A percentile compares a stretch with the other conserved stretches of the same genome.
Conservation (phyloP, 805 yeast genomes). For the Kluyveromyces wickerhamii region DNA sequence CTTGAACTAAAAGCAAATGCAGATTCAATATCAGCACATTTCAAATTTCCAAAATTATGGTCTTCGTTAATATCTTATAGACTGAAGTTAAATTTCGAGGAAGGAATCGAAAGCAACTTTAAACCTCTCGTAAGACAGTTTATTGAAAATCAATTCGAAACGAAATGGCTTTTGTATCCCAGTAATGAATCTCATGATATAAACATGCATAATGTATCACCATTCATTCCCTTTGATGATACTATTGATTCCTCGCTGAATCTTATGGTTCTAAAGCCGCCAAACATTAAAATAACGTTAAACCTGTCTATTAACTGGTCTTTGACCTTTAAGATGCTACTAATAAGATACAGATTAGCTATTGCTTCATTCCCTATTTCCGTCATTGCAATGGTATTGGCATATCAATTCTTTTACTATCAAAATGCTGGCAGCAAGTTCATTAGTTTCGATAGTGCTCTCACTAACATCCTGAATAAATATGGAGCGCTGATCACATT, state of each 20-base stretch:
- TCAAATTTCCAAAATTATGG: constrained; percentile 24
- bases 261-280: constrained; percentile 18
- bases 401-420: constrained; percentile 47
- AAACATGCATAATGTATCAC: constrained; percentile 58
- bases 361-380: constrained; percentile 63
- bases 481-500: constrained; percentile 20
- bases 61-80: constrained; percentile 23
- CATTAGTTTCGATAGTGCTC: constrained; percentile 39
- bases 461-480: constrained; percentile 31
- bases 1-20: constrained; percentile 1
- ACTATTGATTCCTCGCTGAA: constrained; percentile 15
- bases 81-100: constrained; percentile 10
- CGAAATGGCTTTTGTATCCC: constrained; percentile 68
- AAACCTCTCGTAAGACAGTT: constrained; percentile 64
- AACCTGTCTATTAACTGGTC: constrained; percentile 19
- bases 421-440: constrained; percentile 31
- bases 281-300: constrained; percentile 12
- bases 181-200: constrained; percentile 33
- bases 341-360: constrained; percentile 70
- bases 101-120: constrained; percentile 28
- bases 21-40: too few species aligned
- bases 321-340: constrained; percentile 55
- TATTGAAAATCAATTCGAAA: constrained; percentile 56
- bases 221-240: constrained; percentile 45
- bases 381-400: constrained; percentile 42